Evolutionary conservation across 2,329 filamentous ascomycete species (phyloP), one percentile per base, ranked within the genome.

Genomic region (Cucurbitaria berberidis): DNA sequence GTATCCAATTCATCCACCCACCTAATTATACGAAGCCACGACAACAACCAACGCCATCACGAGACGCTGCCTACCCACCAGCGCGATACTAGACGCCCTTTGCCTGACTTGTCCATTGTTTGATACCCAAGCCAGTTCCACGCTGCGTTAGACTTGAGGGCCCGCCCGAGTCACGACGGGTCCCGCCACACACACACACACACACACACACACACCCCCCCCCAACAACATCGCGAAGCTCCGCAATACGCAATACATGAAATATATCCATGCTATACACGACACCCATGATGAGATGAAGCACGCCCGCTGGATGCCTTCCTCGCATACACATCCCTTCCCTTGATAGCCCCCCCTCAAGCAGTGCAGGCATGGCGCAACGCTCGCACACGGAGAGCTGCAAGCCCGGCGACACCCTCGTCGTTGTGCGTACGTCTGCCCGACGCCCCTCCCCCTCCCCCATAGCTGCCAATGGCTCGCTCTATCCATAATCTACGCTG

Each of bases 391-490:
- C 74, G 55, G 76, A 80, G 55, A 63, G 81, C 78, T 73, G 86
- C 85, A 67, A 84, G 24, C 79, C 84, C 59, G 88, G 88, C 73
- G 86, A 89, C 66, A 83, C 86, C 49, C 77, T 90, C 64, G 74
- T 90, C 62, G 88, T 90, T 63, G 88, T 90, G 67, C 88, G 88
- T 90, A 81, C 81, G 88, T 84, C 41, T 50, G 27, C 44, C 40
- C 44, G n/a, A 35, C 9, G 39, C 45, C 26, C 5, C 9, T 9
- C 9, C 9, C 24, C 24, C 5, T 26, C 9, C 5, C 27, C 49
- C 40, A 19, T 44, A 16, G 30, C 27, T 22, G 16, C 40, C 27
- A 30, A 6, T 26, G 15, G 15, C 26, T 30, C 38, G 15, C 24
- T 22, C 8, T 15, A 6, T 10, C 38, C 18, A 24, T 21, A 18